These are phyloP conservation scores for Podospora conica DNA, from an alignment of 495 filamentous ascomycete species.

Conservation along the genomic window DNA sequence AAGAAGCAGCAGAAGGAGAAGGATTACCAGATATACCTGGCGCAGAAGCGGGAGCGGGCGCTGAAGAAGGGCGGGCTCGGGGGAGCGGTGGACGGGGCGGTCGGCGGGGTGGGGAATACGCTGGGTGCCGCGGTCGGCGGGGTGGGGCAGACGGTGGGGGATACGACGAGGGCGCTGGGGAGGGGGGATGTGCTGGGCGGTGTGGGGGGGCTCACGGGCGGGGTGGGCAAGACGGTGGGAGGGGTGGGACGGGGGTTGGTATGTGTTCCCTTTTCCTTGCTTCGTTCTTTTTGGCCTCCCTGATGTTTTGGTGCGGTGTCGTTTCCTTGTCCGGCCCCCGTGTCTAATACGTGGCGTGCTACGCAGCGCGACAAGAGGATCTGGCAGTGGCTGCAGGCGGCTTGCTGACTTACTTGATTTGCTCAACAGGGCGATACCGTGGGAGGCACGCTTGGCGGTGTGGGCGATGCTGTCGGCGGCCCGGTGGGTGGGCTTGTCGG, in stretches of 20 bases:
- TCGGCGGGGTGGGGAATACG: constrained; percentile 14
- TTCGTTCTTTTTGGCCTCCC: not conserved
- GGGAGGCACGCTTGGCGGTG: constrained; percentile 20
- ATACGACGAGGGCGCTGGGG: constrained; percentile 22
- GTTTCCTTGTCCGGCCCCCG: not conserved
- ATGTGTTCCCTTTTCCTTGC: constrained; percentile 7
- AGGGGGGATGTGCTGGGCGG: constrained; percentile 19
- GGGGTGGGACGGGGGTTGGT: constrained; percentile 21
- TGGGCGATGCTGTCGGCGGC: constrained; percentile 22
- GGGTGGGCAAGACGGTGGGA: constrained; percentile 21
- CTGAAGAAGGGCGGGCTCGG: not conserved
- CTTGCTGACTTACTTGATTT: not conserved
- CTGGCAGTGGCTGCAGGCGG: constrained; percentile 16
- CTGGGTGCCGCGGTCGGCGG: constrained; percentile 4
- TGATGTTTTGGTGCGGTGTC: not conserved
- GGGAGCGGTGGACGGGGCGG: constrained; percentile 10
- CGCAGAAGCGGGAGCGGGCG: not conserved
- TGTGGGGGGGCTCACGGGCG: constrained; percentile 21
- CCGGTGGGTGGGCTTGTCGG: constrained; percentile 22
- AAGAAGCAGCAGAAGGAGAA: not conserved
- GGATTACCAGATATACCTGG: not conserved
- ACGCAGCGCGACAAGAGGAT: constrained; percentile 4
- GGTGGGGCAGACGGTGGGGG: constrained; percentile 15
- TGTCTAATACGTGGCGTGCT: not conserved
- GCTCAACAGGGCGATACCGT: constrained; percentile 22